Evolutionary conservation across 257 asterid species (phyloP), one percentile per base, ranked within the genome.

Genomic region (Primulina huaijiensis): DNA sequence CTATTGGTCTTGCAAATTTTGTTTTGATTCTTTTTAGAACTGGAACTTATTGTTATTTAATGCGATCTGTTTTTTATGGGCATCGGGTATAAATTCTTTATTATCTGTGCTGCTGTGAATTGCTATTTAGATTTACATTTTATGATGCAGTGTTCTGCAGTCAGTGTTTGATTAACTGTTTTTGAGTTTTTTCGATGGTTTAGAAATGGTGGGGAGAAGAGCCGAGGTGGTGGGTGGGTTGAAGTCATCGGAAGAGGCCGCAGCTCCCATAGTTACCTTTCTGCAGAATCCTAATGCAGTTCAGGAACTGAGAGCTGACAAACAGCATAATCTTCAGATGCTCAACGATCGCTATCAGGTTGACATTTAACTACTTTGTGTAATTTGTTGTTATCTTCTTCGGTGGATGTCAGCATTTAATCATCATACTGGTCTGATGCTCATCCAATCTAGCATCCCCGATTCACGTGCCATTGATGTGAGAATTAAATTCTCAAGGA

Each of bases 151-250:
- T 17, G 34, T 43, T 35, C 14, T 56, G 17, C 12, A 52, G 59
- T 30, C 21, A 55, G 20, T 12, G 17, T 59, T 69, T 19, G 27
- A 40, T 72, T 17, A 16, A n/a, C 70, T 46, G 12, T 58, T 21
- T 73, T 71, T 69, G 25, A 19, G 17, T 2, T 73, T 52, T 55
- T 61, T 70, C 60, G 63, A 0, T 68, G 46, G 61, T 25, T 27
- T 66, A 94, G 99, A 89, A 60, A 94, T 94, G 99, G 82, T 94
- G 82, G 97, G 92, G 43, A 87, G 98, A 77, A 87, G 98, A 80
- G 92, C 77, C 4, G 97, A 89, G 81, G 98, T 90, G 70, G 98
- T 93, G 71, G 96, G 95, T 30, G 83, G 97, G 79, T 72, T 93
- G 84, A 90, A 93, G 77, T 77, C 92, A 8, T 72, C 90, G 83